phyloP scores from a whole-genome alignment of 2,329 filamentous ascomycete species.

The Aspergillus sp. region DNA sequence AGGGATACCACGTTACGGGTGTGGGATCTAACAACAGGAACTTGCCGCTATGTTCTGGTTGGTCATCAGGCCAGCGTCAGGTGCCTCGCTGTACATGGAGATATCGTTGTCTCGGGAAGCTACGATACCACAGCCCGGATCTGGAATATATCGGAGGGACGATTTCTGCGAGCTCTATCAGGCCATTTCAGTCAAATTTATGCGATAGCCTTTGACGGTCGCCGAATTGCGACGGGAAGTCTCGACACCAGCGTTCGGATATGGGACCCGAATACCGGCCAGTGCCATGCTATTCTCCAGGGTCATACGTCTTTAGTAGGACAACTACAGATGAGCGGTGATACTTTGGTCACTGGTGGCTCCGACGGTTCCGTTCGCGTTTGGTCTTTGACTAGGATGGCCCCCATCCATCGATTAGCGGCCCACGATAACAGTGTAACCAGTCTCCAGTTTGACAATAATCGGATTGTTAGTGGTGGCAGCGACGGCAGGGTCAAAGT shows the following conservation, averaged over 20 bases:
- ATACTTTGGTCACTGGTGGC: constrained; percentile 92
- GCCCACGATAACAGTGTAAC: constrained; percentile 99
- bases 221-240: constrained; percentile 89
- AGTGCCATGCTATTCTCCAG: constrained; percentile 87
- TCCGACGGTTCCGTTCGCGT: constrained; percentile 95
- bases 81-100: constrained; percentile 92
- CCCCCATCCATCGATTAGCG: constrained; percentile 88
- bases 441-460: constrained; percentile 95
- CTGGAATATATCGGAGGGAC: constrained; percentile 95
- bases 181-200: constrained; percentile 99
- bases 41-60: constrained; percentile 87
- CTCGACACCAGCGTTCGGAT: constrained; percentile 95
- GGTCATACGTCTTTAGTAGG: constrained; percentile 96
- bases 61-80: constrained; percentile 94
- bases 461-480: constrained; percentile 89
- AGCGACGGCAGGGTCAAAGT: constrained; percentile 98
- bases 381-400: constrained; percentile 89
- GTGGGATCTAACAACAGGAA: constrained; percentile 87
- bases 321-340: constrained; percentile 90
- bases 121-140: constrained; percentile 97
- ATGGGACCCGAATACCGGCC: constrained; percentile 87
- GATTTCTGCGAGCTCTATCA: constrained; percentile 83
- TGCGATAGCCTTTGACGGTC: constrained; percentile 94
- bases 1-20: constrained; percentile 91
- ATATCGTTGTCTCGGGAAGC: constrained; percentile 95